Base-by-base conservation (phyloP, 2,329 filamentous ascomycete species). In the Aplosporella prunicola region DNA sequence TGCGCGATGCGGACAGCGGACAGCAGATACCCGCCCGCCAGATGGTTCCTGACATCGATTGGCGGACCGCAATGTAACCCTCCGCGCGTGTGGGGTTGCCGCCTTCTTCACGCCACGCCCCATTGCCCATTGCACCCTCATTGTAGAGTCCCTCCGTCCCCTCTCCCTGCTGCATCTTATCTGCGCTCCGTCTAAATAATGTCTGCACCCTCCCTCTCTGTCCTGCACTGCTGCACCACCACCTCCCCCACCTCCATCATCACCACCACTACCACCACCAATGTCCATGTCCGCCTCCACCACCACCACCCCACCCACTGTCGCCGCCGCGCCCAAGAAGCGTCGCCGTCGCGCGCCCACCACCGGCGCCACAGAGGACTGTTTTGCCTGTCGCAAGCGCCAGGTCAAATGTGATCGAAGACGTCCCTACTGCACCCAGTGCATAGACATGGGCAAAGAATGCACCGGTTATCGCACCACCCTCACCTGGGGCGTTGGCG, bases 401-500 rank as follows among this genome's bases (percentile, higher is more conserved):
- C 80, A 78, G 51, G 71, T 81, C 45, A 83, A 85, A 61, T 98
- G 89, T 67, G 89, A 96, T 63, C 79, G 89, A 50, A 78, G 86
- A 56, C 76, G 89, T 51, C 89, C 89, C 7, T 96, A 95, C 64
- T 96, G 91, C 66, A 87, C 87, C 29, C 88, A 87, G 63, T 98
- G 89, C 61, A 74, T 96, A 45, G 85, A 94, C 50, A 73, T 86
- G 46, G 88, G 87, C 47, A 87, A 86, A 58, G 87, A 93, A 56
- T 96, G 89, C 66, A 87, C 85, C 18, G 89, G 89, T 42, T 96
- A 96, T 70, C 93, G 93, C 66, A 96, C 89, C 11, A 88, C 89
- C 50, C 71, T 96, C 62, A 96, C 89, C 31, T 96, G 89, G 89
- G 87, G 87, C 27, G 85, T 95, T 32, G 89, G 89, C 35, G 89